These are phyloP conservation scores for Plantago ovata DNA, from an alignment of 257 asterid genomes.

Conservation along the genomic window DNA sequence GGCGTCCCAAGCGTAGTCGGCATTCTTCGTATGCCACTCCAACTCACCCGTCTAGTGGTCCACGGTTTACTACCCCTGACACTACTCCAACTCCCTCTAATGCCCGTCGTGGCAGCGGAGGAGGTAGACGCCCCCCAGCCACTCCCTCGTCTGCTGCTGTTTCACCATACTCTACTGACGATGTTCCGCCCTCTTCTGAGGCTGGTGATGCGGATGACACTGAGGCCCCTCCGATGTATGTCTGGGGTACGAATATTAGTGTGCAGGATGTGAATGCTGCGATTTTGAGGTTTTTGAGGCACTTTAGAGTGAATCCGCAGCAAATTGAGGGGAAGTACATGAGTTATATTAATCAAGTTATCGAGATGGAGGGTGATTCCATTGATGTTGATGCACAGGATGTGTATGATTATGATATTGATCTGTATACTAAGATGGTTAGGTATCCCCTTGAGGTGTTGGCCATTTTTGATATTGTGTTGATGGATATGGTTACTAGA, in stretches of 20 bases:
- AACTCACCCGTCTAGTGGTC: slow-evolving; percentile 41
- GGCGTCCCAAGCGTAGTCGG: slow-evolving; percentile 65
- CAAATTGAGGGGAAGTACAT: slow-evolving; percentile 81
- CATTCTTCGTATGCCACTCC: slow-evolving; percentile 65
- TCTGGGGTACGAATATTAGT: slow-evolving; percentile 96
- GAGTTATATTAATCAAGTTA: slow-evolving; percentile 61
- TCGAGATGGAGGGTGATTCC: slow-evolving; percentile 93
- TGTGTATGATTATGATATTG: slow-evolving; percentile 70
- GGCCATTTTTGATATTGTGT: slow-evolving; percentile 85
- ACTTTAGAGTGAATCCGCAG: slow-evolving; percentile 64
- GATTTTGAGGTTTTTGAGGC: slow-evolving; percentile 74
- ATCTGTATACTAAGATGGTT: slow-evolving; percentile 86
- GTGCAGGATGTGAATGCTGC: slow-evolving; percentile 88
- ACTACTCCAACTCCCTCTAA: slow-evolving; percentile 69
- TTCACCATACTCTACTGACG: slow-evolving; percentile 68
- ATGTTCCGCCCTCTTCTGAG: slow-evolving; percentile 63
- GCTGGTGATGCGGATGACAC: slow-evolving; percentile 68
- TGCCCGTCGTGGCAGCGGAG: slow-evolving; percentile 42
- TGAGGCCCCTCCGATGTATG: slow-evolving; percentile 78
- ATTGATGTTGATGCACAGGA: slow-evolving; percentile 88
- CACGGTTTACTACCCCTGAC: slow-evolving; percentile 62
- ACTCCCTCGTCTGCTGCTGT: slow-evolving; percentile 46
- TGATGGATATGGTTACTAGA: slow-evolving; percentile 84
- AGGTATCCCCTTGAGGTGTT: slow-evolving; percentile 93
- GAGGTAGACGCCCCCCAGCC: slow-evolving; percentile 39